A percentile compares a stretch with the other conserved stretches of the same genome.
Conservation (phyloP, 2,329 filamentous ascomycete genomes). For the Coleophoma cylindrospora region DNA sequence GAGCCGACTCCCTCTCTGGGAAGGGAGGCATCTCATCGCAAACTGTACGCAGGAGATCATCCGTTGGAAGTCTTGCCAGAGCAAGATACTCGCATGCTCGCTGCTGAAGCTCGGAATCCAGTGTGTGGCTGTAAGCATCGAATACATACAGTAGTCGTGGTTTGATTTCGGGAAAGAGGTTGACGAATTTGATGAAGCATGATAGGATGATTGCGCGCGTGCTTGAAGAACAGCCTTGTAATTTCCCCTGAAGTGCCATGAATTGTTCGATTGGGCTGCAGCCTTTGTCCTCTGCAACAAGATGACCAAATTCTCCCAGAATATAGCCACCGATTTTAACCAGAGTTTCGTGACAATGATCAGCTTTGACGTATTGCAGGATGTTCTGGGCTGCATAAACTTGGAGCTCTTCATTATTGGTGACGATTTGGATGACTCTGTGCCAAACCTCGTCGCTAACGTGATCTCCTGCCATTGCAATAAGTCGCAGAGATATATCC, state of each 20-base stretch:
- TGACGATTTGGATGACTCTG: slow-evolving; percentile 96
- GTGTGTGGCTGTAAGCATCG: slow-evolving; percentile 84
- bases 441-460: slow-evolving; percentile 99
- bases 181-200: slow-evolving; percentile 96
- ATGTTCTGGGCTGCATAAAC: slow-evolving; percentile 94
- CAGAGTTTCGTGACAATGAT: slow-evolving; percentile 92
- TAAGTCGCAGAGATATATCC: slow-evolving; percentile 88
- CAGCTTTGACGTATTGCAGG: slow-evolving; percentile 83
- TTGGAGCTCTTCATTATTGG: slow-evolving; percentile 97
- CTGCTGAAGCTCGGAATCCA: slow-evolving; percentile 94
- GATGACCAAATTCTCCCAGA: slow-evolving; percentile 91
- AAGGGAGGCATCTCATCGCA: slow-evolving; percentile 99
- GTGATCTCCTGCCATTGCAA: slow-evolving; percentile 95
- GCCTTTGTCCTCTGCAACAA: slow-evolving; percentile 86
- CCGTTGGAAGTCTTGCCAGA: slow-evolving; percentile 77
- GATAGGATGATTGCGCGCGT: slow-evolving; percentile 93
- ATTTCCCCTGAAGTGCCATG: slow-evolving; percentile 83
- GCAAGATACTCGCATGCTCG: slow-evolving; percentile 92
- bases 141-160: slow-evolving; percentile 89
- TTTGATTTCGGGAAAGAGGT: slow-evolving; percentile 97
- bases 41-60: slow-evolving; percentile 87
- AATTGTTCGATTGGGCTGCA: slow-evolving; percentile 98
- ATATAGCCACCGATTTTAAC: slow-evolving; percentile 98
- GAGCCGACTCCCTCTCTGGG: slow-evolving; percentile 85
- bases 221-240: slow-evolving; percentile 80